These are phyloP conservation scores for Malassezia brasiliensis DNA, from an alignment of 1,284 basidiomycete genomes.

Conservation along the genomic window DNA sequence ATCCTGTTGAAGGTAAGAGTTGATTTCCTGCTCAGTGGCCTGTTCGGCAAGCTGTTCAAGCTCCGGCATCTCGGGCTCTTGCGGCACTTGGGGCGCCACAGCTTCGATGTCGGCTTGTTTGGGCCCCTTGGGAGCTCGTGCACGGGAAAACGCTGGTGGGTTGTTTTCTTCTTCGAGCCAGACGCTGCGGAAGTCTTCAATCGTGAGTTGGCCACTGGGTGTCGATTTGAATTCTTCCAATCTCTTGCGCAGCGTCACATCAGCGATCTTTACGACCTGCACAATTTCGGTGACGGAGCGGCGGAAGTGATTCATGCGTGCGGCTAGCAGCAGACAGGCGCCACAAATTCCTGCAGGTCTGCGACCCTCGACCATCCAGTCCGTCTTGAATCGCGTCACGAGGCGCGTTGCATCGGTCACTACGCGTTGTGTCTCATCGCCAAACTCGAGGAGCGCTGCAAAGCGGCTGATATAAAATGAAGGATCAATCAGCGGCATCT, in stretches of 20 bases:
- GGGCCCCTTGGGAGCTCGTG: constrained; percentile 60
- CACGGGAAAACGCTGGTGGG: constrained; percentile 65
- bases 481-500: constrained; percentile 79
- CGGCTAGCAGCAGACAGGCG: constrained; percentile 84
- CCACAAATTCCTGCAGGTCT: constrained; percentile 95
- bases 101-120: neutral
- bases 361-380: constrained; percentile 94
- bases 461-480: constrained; percentile 96
- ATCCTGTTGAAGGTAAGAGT: constrained; percentile 28
- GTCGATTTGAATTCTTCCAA: constrained; percentile 93
- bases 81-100: neutral
- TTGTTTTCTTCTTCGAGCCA: constrained; percentile 86
- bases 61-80: constrained; percentile 15
- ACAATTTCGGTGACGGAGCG: constrained; percentile 88
- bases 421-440: constrained; percentile 81
- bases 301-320: constrained; percentile 95
- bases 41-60: constrained; percentile 34
- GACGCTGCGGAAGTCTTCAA: constrained; percentile 81
- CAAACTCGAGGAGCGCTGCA: constrained; percentile 90
- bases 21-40: constrained; percentile 37
- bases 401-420: constrained; percentile 88
- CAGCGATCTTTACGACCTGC: constrained; percentile 87
- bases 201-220: constrained; percentile 69
- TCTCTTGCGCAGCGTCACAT: constrained; percentile 82
- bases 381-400: constrained; percentile 84